These are phyloP conservation scores for Artemisia argyi DNA, from an alignment of 129 eudicot genomes.

Conservation along the genomic window DNA sequence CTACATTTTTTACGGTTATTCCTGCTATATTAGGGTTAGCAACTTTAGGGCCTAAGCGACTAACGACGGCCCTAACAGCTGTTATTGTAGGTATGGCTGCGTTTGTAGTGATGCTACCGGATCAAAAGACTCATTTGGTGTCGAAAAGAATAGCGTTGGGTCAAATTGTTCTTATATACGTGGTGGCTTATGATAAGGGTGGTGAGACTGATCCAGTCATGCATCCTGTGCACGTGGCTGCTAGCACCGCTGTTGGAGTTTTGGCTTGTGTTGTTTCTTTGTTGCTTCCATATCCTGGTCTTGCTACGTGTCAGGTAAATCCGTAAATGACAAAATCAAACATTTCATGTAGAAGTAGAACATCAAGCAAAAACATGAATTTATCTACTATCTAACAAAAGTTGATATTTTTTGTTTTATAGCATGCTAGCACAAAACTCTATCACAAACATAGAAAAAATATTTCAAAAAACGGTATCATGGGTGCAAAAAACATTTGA, in stretches of 20 bases:
- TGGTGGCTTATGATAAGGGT: conserved; percentile 53
- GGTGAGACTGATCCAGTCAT: conserved; percentile 54
- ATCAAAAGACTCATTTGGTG: conserved; percentile 49
- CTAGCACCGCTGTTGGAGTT: conserved; percentile 86
- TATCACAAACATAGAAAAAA: neutral
- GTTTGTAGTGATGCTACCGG: conserved; percentile 68
- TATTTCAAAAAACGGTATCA: neutral
- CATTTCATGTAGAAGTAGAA: neutral
- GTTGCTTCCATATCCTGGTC: conserved; percentile 73
- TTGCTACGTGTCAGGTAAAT: conserved; percentile 72
- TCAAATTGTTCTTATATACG: conserved; percentile 78
- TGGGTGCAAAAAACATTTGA: neutral
- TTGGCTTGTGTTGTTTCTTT: conserved; percentile 74
- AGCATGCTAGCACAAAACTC: neutral
- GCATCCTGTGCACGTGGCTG: conserved; percentile 83
- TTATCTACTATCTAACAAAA: no score
- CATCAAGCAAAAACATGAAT: no score
- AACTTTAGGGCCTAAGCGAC: conserved; percentile 49
- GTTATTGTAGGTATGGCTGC: conserved; percentile 51
- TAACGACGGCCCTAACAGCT: conserved; percentile 46
- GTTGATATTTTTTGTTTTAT: no score
- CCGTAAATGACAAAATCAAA: neutral
- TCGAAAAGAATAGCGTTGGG: conserved; percentile 86
- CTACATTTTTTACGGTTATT: conserved; percentile 50
- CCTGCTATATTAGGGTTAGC: conserved; percentile 63